Conservation (phyloP, 495 filamentous ascomycete genomes). For the Lentithecium fluviatile region DNA sequence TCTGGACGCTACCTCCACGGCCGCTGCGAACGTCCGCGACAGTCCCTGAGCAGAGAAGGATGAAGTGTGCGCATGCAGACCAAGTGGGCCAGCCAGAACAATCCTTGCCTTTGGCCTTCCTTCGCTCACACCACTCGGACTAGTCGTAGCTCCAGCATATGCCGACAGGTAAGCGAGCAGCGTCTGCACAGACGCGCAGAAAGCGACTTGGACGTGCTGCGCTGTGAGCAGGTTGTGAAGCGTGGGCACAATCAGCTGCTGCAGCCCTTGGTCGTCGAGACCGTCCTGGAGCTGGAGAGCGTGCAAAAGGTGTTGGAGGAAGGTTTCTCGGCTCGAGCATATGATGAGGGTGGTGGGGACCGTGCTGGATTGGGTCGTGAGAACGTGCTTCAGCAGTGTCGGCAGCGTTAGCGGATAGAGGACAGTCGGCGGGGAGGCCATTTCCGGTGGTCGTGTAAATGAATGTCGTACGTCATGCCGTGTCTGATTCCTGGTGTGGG, state of each 20-base stretch:
- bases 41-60: slow-evolving; percentile 86
- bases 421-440: slow-evolving; percentile 44
- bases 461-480: not conserved
- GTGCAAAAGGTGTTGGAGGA: slow-evolving; percentile 53
- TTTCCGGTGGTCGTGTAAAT: not conserved
- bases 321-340: slow-evolving; percentile 64
- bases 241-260: slow-evolving; percentile 57
- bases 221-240: slow-evolving; percentile 67
- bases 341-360: slow-evolving; percentile 63
- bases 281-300: slow-evolving; percentile 16
- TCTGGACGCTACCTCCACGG: slow-evolving; percentile 61
- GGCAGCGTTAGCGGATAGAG: slow-evolving; percentile 54
- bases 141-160: slow-evolving; percentile 40
- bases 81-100: slow-evolving; percentile 64
- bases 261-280: slow-evolving; percentile 12
- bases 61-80: slow-evolving; percentile 66
- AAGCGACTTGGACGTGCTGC: slow-evolving; percentile 65
- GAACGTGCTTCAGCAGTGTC: slow-evolving; percentile 63
- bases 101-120: slow-evolving; percentile 44
- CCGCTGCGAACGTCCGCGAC: slow-evolving; percentile 62
- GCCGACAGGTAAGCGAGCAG: slow-evolving; percentile 72
- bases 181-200: slow-evolving; percentile 70
- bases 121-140: not conserved
- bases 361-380: slow-evolving; percentile 51
- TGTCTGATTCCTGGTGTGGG: too few relatives aligned